Base-by-base conservation (phyloP, 2,329 filamentous ascomycete species). In the Aspergillus sp. region DNA sequence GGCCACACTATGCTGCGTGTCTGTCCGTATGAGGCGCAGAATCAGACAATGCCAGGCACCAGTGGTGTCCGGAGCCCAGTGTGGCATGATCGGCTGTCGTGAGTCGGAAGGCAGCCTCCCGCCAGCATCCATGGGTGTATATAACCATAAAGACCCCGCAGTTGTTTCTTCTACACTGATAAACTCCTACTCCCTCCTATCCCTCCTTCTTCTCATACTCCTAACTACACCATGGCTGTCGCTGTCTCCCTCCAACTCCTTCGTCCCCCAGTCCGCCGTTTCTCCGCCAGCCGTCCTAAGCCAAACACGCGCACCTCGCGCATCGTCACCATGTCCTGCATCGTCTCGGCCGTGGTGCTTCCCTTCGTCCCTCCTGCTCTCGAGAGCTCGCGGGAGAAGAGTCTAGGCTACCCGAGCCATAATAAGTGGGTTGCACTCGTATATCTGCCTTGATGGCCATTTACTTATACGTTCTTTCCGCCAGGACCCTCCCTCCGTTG, bases 361-460 rank as follows among this genome's bases (percentile, higher is more conserved):
- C 64, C 64, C 4, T 67, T 67, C 39, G 56, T 67, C 3, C 64
- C 64, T 16, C 64, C 64, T 5, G 64, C 64, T 4, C 49, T 67
- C 8, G 63, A 66, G 39, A 66, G 63, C 37, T 63, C 60, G 20
- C 54, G 60, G 20, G 58, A 64, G 40, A 55, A 52, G 40, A 61
- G 53, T 26, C 49, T 49, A 8, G 57, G 57, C 20, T 57, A 53
- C 29, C 51, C 59, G 10, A 56, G 57, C 41, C 49, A 52, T 28
- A 57, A 52, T 35, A 61, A 61, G 55, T 63, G 49, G 48, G 52
- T 45, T 12, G 11, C 24, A 17, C 26, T 34, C 14, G 20, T 33
- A 16, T 36, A n/a, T 12, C 45, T 7, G 29, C 8, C 12, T 30
- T 17, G 28, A 30, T 25, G n/a, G 29, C 35, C n/a, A n/a, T n/a